Evolutionary conservation across 495 filamentous ascomycete genomes (phyloP).

Genomic region (Parmelia sp.): DNA sequence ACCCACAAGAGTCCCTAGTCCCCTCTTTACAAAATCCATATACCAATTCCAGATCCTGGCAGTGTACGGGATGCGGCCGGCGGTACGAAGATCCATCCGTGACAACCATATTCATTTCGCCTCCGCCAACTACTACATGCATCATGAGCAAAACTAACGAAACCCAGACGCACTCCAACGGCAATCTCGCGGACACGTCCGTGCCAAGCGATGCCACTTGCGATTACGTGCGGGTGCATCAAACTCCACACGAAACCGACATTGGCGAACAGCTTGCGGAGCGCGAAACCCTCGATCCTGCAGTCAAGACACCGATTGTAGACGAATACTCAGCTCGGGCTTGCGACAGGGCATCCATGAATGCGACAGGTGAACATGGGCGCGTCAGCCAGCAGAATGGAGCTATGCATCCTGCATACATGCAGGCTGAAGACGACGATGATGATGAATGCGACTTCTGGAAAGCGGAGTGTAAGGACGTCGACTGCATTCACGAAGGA

Average conservation of each 20-base stretch:
- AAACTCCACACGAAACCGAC: background rate
- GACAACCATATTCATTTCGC: background rate
- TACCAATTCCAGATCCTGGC: background rate
- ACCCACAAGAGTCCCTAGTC: background rate
- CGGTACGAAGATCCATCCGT: background rate
- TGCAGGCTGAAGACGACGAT: background rate
- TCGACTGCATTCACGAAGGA: background rate
- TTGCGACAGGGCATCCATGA: background rate
- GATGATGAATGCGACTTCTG: background rate
- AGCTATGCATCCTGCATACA: background rate
- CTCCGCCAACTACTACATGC: background rate
- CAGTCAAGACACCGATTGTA: background rate
- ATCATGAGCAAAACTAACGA: background rate
- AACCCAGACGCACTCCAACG: background rate
- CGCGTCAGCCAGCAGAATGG: background rate
- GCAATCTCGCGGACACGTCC: background rate
- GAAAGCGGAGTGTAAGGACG: background rate
- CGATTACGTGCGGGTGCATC: background rate
- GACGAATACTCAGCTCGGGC: background rate
- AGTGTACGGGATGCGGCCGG: background rate
- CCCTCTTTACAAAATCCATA: background rate
- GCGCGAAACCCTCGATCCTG: no score
- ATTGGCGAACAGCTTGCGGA: background rate
- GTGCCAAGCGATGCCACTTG: background rate
- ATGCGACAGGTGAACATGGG: background rate